Evolutionary conservation across 163 green algal genomes (phyloP).

Genomic region (Volvox carteri): DNA sequence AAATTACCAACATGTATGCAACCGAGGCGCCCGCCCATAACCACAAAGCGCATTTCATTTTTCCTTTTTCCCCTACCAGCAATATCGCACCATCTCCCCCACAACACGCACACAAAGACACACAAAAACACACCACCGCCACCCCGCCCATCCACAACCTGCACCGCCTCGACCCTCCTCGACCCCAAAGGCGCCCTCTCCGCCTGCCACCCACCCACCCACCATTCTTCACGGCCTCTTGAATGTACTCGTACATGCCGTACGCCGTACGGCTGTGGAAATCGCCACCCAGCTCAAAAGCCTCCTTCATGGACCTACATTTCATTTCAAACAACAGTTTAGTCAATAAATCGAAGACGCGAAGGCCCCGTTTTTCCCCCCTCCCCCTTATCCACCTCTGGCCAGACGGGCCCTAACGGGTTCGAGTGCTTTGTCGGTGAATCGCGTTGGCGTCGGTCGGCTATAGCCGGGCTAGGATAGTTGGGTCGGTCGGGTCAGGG

Average conservation of each 20-base stretch:
- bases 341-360: too few species aligned
- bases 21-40: too few species aligned
- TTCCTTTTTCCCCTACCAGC: neutral
- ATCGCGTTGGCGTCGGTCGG: too few species aligned
- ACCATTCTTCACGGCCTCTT: constrained; percentile 77
- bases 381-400: neutral
- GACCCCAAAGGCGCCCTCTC: neutral
- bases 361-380: neutral
- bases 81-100: too few species aligned
- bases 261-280: constrained; percentile 97
- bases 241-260: constrained; percentile 98
- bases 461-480: too few species aligned
- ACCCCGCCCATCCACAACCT: neutral
- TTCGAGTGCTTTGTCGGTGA: too few species aligned
- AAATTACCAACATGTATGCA: too few species aligned
- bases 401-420: too few species aligned
- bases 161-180: neutral
- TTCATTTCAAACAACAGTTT: too few species aligned
- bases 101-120: neutral
- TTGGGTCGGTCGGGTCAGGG: too few species aligned
- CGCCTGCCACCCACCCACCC: neutral
- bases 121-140: neutral
- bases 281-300: constrained; percentile 95
- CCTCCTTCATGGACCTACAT: constrained; percentile 80
- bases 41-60: neutral